These are phyloP conservation scores for Acacia concinna DNA, from an alignment of 331 rosid genomes.

Conservation along the genomic window DNA sequence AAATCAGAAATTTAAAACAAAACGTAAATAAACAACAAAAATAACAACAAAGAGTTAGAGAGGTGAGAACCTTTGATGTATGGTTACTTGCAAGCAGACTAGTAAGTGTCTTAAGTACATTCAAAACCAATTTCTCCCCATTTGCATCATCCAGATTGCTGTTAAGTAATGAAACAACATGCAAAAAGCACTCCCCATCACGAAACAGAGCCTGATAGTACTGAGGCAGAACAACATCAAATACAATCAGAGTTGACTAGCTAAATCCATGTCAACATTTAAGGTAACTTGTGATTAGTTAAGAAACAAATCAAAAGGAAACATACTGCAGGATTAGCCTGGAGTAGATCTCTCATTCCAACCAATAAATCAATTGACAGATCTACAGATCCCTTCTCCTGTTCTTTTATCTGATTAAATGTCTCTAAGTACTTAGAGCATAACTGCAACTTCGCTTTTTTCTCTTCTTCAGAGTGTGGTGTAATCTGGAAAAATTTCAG, in stretches of 20 bases:
- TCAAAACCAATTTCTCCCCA: constrained; percentile 77
- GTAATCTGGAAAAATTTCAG: constrained; percentile 48
- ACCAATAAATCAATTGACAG: constrained; percentile 79
- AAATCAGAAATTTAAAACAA: neutral
- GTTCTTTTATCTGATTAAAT: constrained; percentile 84
- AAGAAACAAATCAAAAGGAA: constrained; percentile 27
- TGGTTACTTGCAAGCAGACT: constrained; percentile 83
- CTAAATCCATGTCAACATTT: constrained; percentile 2
- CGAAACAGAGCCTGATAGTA: constrained; percentile 91
- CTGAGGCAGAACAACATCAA: constrained; percentile 50
- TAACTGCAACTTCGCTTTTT: constrained; percentile 69
- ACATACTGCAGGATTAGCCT: constrained; percentile 65
- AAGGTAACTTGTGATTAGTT: constrained; percentile 13
- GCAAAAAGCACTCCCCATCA: constrained; percentile 97
- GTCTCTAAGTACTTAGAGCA: constrained; percentile 89
- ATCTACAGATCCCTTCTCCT: constrained; percentile 62
- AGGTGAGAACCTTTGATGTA: constrained; percentile 62
- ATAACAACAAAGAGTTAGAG: neutral
- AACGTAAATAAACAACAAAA: neutral
- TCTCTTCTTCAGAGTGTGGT: constrained; percentile 72
- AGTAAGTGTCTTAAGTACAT: constrained; percentile 89
- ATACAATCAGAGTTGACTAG: constrained; percentile 31
- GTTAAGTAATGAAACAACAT: constrained; percentile 87
- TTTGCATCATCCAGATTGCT: constrained; percentile 63
- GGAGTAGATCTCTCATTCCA: constrained; percentile 80